Conservation (phyloP, 2,329 filamentous ascomycete species). For the Boeremia lycopersici region DNA sequence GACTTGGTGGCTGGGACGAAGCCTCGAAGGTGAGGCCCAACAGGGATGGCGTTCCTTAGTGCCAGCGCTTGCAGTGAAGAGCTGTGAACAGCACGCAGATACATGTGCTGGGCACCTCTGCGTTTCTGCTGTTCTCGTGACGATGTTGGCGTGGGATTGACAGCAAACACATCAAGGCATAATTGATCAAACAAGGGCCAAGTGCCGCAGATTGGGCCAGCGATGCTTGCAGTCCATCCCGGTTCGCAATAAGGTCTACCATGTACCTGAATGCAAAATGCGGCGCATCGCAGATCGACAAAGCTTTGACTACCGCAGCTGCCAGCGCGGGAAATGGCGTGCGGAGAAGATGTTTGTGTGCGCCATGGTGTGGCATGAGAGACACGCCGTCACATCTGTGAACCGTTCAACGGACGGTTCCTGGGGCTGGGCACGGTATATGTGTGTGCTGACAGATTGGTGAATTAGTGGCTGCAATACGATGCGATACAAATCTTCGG, state of each 20-base stretch:
- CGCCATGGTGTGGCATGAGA: slow-evolving; percentile 23
- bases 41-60: slow-evolving; percentile 35
- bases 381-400: slow-evolving; percentile 23
- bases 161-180: slow-evolving; percentile 17
- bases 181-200: slow-evolving; percentile 16
- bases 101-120: slow-evolving; percentile 17
- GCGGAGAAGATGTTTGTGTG: slow-evolving; percentile 24
- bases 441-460: slow-evolving; percentile 24
- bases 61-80: slow-evolving; percentile 39
- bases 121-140: slow-evolving; percentile 17
- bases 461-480: slow-evolving; percentile 22
- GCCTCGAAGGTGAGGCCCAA: slow-evolving; percentile 25
- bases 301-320: slow-evolving; percentile 36
- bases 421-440: slow-evolving; percentile 22
- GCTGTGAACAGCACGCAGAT: slow-evolving; percentile 26
- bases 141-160: slow-evolving; percentile 20
- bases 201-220: slow-evolving; percentile 15
- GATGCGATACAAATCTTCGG: slow-evolving; percentile 25
- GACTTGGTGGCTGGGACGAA: slow-evolving; percentile 31
- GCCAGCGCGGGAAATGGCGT: slow-evolving; percentile 26
- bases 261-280: slow-evolving; percentile 14
- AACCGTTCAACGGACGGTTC: slow-evolving; percentile 24
- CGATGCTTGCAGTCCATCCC: slow-evolving; percentile 18
- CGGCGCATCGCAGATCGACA: slow-evolving; percentile 32
- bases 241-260: background rate